Evolutionary conservation across 2,329 filamentous ascomycete species (phyloP).

Genomic region (Fusarium begoniae): DNA sequence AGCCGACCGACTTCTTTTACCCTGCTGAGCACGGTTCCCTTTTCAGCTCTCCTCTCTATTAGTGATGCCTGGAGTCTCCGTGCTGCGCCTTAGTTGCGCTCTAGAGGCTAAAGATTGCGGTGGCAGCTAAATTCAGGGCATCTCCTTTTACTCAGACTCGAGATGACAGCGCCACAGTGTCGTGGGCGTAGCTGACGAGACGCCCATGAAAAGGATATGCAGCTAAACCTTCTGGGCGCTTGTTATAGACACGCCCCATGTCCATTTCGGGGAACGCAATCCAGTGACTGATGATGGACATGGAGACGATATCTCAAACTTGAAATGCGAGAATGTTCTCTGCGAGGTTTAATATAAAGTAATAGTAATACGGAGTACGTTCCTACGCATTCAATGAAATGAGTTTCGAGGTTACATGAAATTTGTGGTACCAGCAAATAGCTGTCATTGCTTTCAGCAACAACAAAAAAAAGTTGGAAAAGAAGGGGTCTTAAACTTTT

Average conservation of each 20-base stretch:
- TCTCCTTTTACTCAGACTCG: slow-evolving; percentile 13
- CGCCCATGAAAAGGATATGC: slow-evolving; percentile 23
- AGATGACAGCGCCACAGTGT: slow-evolving; percentile 24
- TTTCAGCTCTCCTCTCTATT: slow-evolving; percentile 8
- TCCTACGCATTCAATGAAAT: not conserved
- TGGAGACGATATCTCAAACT: slow-evolving; percentile 9
- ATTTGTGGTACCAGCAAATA: not conserved
- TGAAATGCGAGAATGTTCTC: slow-evolving; percentile 2
- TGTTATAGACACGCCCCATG: slow-evolving; percentile 30
- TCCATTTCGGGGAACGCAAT: slow-evolving; percentile 13
- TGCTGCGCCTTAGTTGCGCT: slow-evolving; percentile 25
- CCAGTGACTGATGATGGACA: slow-evolving; percentile 1
- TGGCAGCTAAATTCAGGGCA: slow-evolving; percentile 37
- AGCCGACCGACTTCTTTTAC: not conserved
- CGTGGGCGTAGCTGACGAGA: slow-evolving; percentile 34
- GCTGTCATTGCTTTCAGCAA: slow-evolving; percentile 1
- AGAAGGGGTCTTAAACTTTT: slow-evolving; percentile 27
- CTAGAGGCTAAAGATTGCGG: slow-evolving; percentile 37
- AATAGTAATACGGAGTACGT: not conserved
- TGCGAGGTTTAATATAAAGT: not conserved
- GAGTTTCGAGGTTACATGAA: not conserved
- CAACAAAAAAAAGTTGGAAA: slow-evolving; percentile 24
- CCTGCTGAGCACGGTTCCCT: slow-evolving; percentile 6
- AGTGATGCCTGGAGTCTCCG: slow-evolving; percentile 1
- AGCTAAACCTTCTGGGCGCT: slow-evolving; percentile 33